Evolutionary conservation across 2,329 filamentous ascomycete genomes (phyloP), one percentile per base, ranked within the genome.

Genomic region (Leptographium lundbergii): DNA sequence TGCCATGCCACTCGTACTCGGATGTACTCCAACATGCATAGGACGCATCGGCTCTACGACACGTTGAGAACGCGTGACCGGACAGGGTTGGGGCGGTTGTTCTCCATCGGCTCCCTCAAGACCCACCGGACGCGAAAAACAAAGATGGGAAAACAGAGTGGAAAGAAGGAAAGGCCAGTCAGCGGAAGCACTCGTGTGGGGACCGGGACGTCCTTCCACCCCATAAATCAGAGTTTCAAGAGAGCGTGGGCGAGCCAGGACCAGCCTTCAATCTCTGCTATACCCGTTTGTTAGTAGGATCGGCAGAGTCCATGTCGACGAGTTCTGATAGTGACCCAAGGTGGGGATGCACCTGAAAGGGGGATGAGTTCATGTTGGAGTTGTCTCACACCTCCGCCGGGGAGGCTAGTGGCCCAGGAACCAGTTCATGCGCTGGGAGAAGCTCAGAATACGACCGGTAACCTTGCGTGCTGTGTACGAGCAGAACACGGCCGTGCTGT

Each of bases 161-260:
- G 13, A 42, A 42, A 42, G 25, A 27, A 17, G 4, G 39, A 42
- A 17, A 51, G 4, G 24, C 39, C 39, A 42, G 11, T 19, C 39
- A 42, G 11, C 39, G 39, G 39, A 22, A 45, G 39, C 19, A 45
- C 4, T 9, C 17, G 19, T 17, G 52, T 54, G 52, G 52, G 22
- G 29, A 25, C 10, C 17, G 19, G 32, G 9, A 14, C 24, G 22
- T 11, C 24, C 48, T 25, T 51, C 25, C 24, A 29, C 54, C 42
- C 54, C 54, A 48, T 47, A 55, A 56, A 56, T 48, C 54, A 56
- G 54, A 56, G 39, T 56, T 56, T 47, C 54, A 55, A 9, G 29
- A 34, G 25, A 42, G 14, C 19, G 13, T 29, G 39, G 9, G 25
- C 39, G 27, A 13, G 17, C 19, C 47, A 25, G 22, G 22, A 51